These are phyloP conservation scores for Triticum monococcum DNA, from an alignment of 176 grass and related monocot genomes.

Conservation along the genomic window DNA sequence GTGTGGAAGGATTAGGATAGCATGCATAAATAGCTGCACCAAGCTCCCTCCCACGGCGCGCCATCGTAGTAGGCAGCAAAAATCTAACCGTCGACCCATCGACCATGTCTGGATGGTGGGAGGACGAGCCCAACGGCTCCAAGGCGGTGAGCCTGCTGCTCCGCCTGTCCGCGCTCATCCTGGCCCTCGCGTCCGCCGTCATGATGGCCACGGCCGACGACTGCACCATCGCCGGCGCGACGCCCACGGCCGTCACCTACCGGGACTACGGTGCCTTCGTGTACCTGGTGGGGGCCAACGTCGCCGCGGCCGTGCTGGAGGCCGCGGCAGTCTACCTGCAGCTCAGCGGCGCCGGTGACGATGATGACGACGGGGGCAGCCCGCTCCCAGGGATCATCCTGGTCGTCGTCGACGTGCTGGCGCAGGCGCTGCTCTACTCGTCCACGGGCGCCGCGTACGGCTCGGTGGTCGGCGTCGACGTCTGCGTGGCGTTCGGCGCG, in stretches of 20 bases:
- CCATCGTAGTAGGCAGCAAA: not conserved
- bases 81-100: not conserved
- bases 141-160: slow-evolving; percentile 31
- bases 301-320: slow-evolving; percentile 3
- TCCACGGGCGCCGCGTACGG: slow-evolving; percentile 5
- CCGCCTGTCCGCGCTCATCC: not conserved
- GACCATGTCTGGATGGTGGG: not conserved
- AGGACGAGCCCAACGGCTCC: slow-evolving; percentile 5
- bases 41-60: too few species aligned
- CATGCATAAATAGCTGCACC: not conserved
- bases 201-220: slow-evolving; percentile 20
- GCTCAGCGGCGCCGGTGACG: not conserved
- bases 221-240: not conserved
- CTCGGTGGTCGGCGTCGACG: not conserved
- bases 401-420: not conserved
- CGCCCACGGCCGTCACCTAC: slow-evolving; percentile 12
- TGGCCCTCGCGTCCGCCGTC: slow-evolving; percentile 25
- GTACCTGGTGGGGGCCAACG: not conserved
- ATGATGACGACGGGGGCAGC: not conserved
- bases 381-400: not conserved
- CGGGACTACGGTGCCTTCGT: slow-evolving; percentile 21
- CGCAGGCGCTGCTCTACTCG: slow-evolving; percentile 26
- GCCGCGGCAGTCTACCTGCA: slow-evolving; percentile 9
- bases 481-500: not conserved
- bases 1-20: too few species aligned